Base-by-base conservation (phyloP, 1,139 yeast species). In the Saccharomyces hybrid region DNA sequence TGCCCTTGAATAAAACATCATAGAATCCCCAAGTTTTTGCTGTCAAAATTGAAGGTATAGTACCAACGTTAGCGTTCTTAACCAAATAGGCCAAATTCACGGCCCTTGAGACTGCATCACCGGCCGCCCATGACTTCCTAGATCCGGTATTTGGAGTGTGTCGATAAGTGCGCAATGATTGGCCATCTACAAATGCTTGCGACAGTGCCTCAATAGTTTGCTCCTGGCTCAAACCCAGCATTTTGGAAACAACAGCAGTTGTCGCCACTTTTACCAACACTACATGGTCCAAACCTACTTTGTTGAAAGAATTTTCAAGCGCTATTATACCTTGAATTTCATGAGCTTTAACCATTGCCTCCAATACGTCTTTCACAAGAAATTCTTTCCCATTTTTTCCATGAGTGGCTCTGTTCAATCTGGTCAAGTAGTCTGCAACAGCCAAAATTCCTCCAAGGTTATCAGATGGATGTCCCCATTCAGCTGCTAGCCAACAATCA, bases 101-200 rank as follows among this genome's bases (percentile, higher is more conserved):
- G 16, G 84, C 85, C 58, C 84, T 73, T n/a, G 82, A 73, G 52
- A 77, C 78, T 11, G 84, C 84, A 61, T 81, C 84, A 58, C 84
- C 85, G 12, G 85, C 85, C 42, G 85, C 85, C 85, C 85, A 81
- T 0, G 83, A 80, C 70, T 81, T 81, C 64, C 84, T 75, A 9
- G 82, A 77, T 71, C 80, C 80, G 55, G 84, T 81, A 69, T 81
- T 81, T 58, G 85, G 84, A 7, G 84, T 82, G 63, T 81, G 84
- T 62, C 85, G 75, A 64, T 81, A 81, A 27, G 84, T 81, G 67
- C 85, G 75, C 57, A 81, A 69, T 2, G 82, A 65, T 61, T 79
- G 82, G 24, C 84, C 84, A 65, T 81, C 85, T 28, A 75, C 83
- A 68, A 80, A 80, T 9, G 84, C 83, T 56, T 81, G 84, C 2